phyloP scores from a whole-genome alignment of 169 alveolate species.

The Plasmodium vivax region DNA sequence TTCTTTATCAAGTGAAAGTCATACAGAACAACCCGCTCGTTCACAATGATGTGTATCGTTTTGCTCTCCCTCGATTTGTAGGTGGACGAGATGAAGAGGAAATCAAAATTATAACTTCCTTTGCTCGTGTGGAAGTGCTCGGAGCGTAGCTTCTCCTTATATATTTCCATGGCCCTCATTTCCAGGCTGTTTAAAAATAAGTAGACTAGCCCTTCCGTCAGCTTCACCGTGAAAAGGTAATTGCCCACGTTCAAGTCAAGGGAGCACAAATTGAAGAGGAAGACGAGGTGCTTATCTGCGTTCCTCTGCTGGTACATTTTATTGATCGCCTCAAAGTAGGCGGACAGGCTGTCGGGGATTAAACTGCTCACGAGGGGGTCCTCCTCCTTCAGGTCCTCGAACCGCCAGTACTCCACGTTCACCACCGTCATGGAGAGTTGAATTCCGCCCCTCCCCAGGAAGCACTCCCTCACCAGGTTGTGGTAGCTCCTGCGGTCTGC shows the following conservation, averaged over 20 bases:
- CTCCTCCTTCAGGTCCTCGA: constrained; percentile 52
- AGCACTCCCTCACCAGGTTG: neutral
- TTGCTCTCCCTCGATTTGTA: constrained; percentile 39
- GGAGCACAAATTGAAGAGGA: constrained; percentile 34
- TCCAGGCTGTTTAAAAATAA: constrained; percentile 28
- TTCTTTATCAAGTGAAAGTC: constrained; percentile 49
- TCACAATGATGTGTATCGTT: constrained; percentile 36
- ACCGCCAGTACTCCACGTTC: constrained; percentile 57
- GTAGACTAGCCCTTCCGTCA: constrained; percentile 38
- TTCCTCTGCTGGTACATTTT: constrained; percentile 47
- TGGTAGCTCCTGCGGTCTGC: neutral
- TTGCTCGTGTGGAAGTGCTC: neutral
- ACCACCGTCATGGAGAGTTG: constrained; percentile 52
- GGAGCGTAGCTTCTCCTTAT: constrained; percentile 33
- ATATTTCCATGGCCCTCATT: neutral
- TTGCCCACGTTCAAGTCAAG: constrained; percentile 36
- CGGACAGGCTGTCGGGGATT: constrained; percentile 13
- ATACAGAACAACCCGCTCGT: constrained; percentile 36
- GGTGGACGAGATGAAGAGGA: constrained; percentile 50
- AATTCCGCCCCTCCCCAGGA: neutral
- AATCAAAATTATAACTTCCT: constrained; percentile 27
- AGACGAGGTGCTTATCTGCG: constrained; percentile 41
- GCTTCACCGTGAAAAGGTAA: constrained; percentile 14
- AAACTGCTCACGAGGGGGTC: constrained; percentile 5
- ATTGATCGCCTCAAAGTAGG: constrained; percentile 28